Evolutionary conservation across 768 basidiomycete species (phyloP).

Genomic region (Kwoniella botswanensis): DNA sequence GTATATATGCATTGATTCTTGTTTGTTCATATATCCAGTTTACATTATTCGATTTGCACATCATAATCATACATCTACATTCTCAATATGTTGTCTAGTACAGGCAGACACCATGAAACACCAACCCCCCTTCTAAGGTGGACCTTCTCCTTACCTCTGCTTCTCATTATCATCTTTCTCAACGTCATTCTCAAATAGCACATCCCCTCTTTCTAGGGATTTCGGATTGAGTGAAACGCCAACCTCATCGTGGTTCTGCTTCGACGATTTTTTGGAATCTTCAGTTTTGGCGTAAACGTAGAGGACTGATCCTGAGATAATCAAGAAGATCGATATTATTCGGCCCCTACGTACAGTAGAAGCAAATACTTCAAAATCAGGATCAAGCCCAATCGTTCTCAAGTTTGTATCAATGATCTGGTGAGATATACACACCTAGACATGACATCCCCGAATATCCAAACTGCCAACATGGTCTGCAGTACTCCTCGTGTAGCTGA

Average conservation of each 20-base stretch:
- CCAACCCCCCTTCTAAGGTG: no score
- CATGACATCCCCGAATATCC: constrained; percentile 79
- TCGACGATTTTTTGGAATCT: constrained; percentile 26
- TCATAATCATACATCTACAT: not conserved
- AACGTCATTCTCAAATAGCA: constrained; percentile 14
- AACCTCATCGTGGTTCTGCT: not conserved
- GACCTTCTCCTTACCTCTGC: not conserved
- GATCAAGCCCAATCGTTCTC: not conserved
- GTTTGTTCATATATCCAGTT: not conserved
- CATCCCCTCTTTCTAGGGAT: constrained; percentile 31
- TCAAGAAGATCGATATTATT: constrained; percentile 48
- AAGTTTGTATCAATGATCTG: no score
- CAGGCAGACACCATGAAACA: no score
- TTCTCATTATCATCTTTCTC: constrained; percentile 13
- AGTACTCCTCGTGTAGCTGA: constrained; percentile 94
- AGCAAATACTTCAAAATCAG: not conserved
- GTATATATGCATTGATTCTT: not conserved
- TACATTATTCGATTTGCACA: not conserved
- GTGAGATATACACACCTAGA: constrained; percentile 61
- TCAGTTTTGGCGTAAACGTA: constrained; percentile 56
- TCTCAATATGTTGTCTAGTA: no score
- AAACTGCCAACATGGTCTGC: constrained; percentile 80
- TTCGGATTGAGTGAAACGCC: constrained; percentile 21
- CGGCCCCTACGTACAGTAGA: constrained; percentile 35
- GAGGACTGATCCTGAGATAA: constrained; percentile 51